These are phyloP conservation scores for Taiozyma sp. DNA, from an alignment of 1,139 yeast species.

Conservation along the genomic window DNA sequence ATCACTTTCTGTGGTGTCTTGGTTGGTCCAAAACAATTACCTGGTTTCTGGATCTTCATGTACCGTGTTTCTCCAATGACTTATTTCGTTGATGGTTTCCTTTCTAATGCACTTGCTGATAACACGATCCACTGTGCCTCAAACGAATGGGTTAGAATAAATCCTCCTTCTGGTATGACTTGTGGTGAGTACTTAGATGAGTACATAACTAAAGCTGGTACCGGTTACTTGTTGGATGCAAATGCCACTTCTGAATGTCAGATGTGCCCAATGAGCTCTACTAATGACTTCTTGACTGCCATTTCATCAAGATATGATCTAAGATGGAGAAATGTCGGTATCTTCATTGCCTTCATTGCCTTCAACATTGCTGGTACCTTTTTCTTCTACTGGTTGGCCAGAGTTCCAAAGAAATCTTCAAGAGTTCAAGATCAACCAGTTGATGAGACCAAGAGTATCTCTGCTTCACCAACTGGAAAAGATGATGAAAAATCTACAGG, in stretches of 20 bases:
- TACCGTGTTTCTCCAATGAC: constrained; percentile 65
- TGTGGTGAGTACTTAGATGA: constrained; percentile 49
- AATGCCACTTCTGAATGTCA: constrained; percentile 42
- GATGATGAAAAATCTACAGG: background rate
- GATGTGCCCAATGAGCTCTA: constrained; percentile 45
- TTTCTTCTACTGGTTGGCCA: constrained; percentile 65
- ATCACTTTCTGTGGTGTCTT: constrained; percentile 83
- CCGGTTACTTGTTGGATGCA: constrained; percentile 48
- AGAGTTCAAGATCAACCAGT: constrained; percentile 17
- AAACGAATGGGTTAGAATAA: constrained; percentile 41
- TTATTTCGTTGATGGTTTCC: constrained; percentile 46
- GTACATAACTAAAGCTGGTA: constrained; percentile 43
- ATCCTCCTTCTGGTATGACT: constrained; percentile 47
- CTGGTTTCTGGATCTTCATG: constrained; percentile 60
- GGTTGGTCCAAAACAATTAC: constrained; percentile 53
- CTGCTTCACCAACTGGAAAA: background rate
- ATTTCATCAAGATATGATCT: constrained; percentile 40
- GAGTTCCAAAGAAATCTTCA: constrained; percentile 54
- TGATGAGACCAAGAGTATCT: constrained; percentile 5
- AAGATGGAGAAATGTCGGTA: constrained; percentile 70
- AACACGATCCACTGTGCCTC: constrained; percentile 43
- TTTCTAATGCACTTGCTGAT: constrained; percentile 50
- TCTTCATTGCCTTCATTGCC: constrained; percentile 33
- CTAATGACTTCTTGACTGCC: constrained; percentile 45
- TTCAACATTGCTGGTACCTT: constrained; percentile 51